Conservation (phyloP, 441 rosid species). For the Manihot esculenta region DNA sequence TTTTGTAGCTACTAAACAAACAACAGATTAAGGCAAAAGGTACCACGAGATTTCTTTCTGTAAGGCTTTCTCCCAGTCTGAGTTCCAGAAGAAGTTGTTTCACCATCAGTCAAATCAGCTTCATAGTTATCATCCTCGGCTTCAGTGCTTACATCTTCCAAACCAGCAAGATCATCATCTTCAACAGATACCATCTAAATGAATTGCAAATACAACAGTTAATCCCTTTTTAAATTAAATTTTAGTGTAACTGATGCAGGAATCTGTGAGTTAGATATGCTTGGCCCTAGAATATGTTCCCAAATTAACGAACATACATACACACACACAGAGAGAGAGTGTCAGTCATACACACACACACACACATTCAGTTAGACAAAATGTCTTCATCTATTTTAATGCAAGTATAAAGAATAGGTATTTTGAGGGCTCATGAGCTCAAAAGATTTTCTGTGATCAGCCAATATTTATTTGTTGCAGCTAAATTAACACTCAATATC, state of each 20-base stretch:
- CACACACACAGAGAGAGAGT: too few species aligned
- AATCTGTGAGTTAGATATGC: background rate
- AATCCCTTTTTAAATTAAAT: constrained; percentile 1
- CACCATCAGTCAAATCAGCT: constrained; percentile 89
- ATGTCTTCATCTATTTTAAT: too few species aligned
- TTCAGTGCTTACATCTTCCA: constrained; percentile 95
- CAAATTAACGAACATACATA: too few species aligned
- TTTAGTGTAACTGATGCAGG: background rate
- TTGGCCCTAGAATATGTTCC: background rate
- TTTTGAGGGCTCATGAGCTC: too few species aligned
- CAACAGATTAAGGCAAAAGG: constrained; percentile 15
- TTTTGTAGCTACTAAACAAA: constrained; percentile 12
- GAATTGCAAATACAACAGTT: constrained; percentile 20
- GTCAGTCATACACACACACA: too few species aligned
- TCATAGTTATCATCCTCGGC: constrained; percentile 96
- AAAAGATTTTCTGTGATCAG: too few species aligned
- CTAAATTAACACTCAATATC: too few species aligned
- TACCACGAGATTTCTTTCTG: constrained; percentile 81
- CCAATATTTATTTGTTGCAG: too few species aligned
- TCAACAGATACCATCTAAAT: constrained; percentile 94
- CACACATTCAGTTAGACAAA: too few species aligned
- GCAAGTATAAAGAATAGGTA: too few species aligned
- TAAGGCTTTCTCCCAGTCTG: constrained; percentile 74
- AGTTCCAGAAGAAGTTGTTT: constrained; percentile 66
- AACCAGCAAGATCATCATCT: constrained; percentile 98